Conservation (phyloP, 169 alveolate genomes). For the Eimeria zaria region DNA sequence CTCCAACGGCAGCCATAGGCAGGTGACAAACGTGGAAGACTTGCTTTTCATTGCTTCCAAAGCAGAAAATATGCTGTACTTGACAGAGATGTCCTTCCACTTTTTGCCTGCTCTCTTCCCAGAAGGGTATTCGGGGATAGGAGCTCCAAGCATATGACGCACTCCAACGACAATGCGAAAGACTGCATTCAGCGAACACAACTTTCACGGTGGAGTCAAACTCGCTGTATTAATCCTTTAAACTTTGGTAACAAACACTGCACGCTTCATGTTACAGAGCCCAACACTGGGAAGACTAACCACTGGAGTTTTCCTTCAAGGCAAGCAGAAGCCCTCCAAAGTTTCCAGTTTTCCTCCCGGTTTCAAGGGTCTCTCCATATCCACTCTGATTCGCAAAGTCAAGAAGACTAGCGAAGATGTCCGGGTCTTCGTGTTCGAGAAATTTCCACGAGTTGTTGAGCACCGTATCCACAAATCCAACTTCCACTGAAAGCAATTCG, state of each 20-base stretch:
- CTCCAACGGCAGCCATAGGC: neutral
- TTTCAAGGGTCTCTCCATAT: conserved; percentile 37
- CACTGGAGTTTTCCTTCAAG: conserved; percentile 5
- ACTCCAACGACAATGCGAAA: conserved; percentile 5
- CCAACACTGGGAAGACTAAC: conserved; percentile 14
- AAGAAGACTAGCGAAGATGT: neutral
- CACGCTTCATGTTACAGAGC: neutral
- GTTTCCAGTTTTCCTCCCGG: conserved; percentile 54
- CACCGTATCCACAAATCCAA: conserved; percentile 53
- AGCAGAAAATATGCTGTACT: conserved; percentile 28
- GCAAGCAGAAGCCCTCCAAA: neutral
- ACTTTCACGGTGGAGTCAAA: neutral
- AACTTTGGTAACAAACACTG: neutral
- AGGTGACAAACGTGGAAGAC: neutral
- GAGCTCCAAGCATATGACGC: conserved; percentile 52
- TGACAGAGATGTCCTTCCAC: conserved; percentile 47
- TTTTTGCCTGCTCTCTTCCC: neutral
- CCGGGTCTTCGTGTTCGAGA: conserved; percentile 45
- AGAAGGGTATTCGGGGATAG: neutral
- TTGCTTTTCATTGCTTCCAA: conserved; percentile 41
- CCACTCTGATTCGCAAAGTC: conserved; percentile 53
- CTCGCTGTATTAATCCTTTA: neutral
- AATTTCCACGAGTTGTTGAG: neutral
- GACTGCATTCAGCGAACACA: conserved; percentile 27
- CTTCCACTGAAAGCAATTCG: conserved; percentile 38